Percentiles rank a stretch among this genome's conserved stretches.
These are phyloP conservation scores for Fallopia convolvulus DNA, from an alignment of 148 eudicot genomes.

Conservation along the genomic window DNA sequence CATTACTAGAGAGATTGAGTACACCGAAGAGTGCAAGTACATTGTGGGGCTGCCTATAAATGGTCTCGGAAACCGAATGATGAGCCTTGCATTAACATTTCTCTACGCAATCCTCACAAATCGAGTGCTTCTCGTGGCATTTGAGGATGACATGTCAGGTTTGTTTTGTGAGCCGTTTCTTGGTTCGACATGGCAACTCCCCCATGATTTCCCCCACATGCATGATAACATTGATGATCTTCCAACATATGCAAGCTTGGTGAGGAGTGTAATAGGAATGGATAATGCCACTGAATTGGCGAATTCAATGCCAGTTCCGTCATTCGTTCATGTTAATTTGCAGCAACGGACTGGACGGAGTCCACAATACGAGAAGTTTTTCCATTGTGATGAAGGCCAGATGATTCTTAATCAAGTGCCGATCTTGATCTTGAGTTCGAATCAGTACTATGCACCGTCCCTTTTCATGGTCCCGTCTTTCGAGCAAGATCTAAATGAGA, in stretches of 20 bases:
- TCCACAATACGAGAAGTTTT: conserved; percentile 42
- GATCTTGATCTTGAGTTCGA: conserved; percentile 47
- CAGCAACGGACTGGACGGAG: conserved; percentile 25
- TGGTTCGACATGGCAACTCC: conserved; percentile 49
- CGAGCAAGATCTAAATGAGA: conserved; percentile 31
- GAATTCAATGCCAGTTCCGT: neutral
- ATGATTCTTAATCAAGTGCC: conserved; percentile 29
- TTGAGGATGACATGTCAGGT: conserved; percentile 37
- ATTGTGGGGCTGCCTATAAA: conserved; percentile 58
- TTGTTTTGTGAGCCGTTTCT: conserved; percentile 77
- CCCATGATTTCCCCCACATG: conserved; percentile 44
- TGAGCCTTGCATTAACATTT: conserved; percentile 56
- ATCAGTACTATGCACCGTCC: conserved; percentile 58
- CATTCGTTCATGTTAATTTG: conserved; percentile 45
- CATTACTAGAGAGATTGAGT: neutral
- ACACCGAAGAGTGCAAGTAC: conserved; percentile 34
- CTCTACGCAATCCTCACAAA: conserved; percentile 67
- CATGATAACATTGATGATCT: conserved; percentile 22
- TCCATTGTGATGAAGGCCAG: conserved; percentile 65
- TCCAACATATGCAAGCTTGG: conserved; percentile 36
- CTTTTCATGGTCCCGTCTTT: conserved; percentile 59
- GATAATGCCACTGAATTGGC: conserved; percentile 4
- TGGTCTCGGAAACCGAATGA: conserved; percentile 62
- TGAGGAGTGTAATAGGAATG: conserved; percentile 17
- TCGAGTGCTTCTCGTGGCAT: conserved; percentile 56